Base-by-base conservation (phyloP, 1,139 yeast genomes). In the Hanseniaspora uvarum region DNA sequence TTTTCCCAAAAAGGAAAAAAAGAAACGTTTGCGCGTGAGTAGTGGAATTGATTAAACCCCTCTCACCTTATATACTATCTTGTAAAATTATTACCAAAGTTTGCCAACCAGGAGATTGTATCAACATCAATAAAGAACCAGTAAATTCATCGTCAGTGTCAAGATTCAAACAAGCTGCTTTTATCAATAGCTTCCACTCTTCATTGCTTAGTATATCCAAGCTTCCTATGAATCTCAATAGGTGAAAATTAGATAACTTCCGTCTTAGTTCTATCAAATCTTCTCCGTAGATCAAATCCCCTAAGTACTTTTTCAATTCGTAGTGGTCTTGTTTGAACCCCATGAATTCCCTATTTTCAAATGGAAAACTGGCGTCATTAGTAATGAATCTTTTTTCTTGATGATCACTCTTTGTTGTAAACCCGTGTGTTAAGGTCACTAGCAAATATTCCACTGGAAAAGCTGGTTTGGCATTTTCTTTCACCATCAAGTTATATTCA, bases 401-500 rank as follows among this genome's bases (percentile, higher is more conserved):
- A n/a, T 24, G n/a, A 6, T 51, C 49, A 12, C 11, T 18, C 14
- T 47, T 26, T 56, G 78, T 72, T 2, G 96, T 95, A 76, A 92
- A 92, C 1, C 98, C 95, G 66, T 92, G 97, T 16, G 95, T 84
- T 58, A 92, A 70, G 3, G 96, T 83, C 0, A 92, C 95, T 53
- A 94, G 70, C 58, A 94, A 70, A 66, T 86, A 94, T 60, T 94
- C 98, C 16, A 87, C 94, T 0, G 99, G 99, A 68, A 94, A 88
- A 6, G 95, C 87, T 0, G 98, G 97, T 64, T 86, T 86, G 14
- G 97, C 98, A 63, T 86, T 85, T 44, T 81, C 80, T 64, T 87
- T 88, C 18, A 92, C 94, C 50, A 87, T 82, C 28, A 88, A 72
- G 7, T 88, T 87, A 68, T 92, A 94, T 67, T 94, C 96, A 65